Evolutionary conservation across 345 rosid genomes (phyloP).

Genomic region (Melaleuca quinquenervia): DNA sequence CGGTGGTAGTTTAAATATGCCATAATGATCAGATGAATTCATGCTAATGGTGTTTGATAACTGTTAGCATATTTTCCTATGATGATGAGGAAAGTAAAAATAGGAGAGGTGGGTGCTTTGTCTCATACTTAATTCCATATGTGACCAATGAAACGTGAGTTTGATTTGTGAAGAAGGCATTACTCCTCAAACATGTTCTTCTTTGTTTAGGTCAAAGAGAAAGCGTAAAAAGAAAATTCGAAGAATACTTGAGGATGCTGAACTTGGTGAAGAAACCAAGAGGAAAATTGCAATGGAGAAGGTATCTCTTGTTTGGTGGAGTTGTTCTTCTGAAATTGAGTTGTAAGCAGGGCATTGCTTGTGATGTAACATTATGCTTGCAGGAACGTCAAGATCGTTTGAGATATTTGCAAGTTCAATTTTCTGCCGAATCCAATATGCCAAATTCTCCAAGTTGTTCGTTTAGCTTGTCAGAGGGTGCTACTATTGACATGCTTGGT

Average conservation of each 20-base stretch:
- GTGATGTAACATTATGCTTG: constrained; percentile 8
- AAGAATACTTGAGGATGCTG: constrained; percentile 93
- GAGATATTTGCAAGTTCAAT: constrained; percentile 67
- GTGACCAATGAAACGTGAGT: not conserved
- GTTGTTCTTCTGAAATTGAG: constrained; percentile 1
- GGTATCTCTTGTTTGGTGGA: constrained; percentile 24
- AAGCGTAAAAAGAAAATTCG: constrained; percentile 79
- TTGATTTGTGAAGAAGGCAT: not conserved
- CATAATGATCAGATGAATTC: not conserved
- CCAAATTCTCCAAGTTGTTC: constrained; percentile 27
- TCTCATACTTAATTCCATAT: not conserved
- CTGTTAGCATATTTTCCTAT: not conserved
- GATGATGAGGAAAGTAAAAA: not conserved
- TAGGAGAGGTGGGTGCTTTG: not conserved
- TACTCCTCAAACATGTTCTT: constrained; percentile 5
- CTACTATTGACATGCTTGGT: constrained; percentile 67
- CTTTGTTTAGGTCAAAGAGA: constrained; percentile 45
- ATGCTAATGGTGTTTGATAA: not conserved
- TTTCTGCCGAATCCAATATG: constrained; percentile 53
- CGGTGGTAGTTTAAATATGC: not conserved
- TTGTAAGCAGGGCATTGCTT: constrained; percentile 4
- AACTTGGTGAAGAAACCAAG: constrained; percentile 95
- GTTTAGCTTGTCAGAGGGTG: constrained; percentile 48
- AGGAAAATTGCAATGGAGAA: constrained; percentile 97
- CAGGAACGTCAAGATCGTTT: constrained; percentile 97